Evolutionary conservation across 441 rosid genomes (phyloP), one percentile per base, ranked within the genome.

Genomic region (Macaranga tanarius): DNA sequence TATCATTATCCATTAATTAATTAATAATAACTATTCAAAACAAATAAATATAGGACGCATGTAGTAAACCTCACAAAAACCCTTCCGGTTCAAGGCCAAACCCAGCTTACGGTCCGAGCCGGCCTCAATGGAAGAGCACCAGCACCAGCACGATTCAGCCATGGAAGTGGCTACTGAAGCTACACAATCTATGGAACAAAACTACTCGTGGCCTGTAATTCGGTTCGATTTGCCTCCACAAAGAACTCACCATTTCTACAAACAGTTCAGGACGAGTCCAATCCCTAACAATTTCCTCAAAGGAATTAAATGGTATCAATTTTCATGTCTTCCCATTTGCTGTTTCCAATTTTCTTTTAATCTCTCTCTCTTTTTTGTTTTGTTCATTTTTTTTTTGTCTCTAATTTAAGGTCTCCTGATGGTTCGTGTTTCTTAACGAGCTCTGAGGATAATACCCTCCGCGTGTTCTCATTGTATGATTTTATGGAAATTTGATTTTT

Each of bases 271-370:
- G 74, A 75, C 82, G 19, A 56, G 76, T 75, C 56, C 79, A 61
- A 82, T 77, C 87, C 85, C 88, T 79, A 93, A 93, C 82, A 93
- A 93, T 82, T 93, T 91, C 82, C 87, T 91, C 74, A 89, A 91
- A 83, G 92, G 87, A 82, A 75, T 91, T 73, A 87, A 87, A 85
- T 87, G 98, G 97, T 89, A 70, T 55, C 7, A 12, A n/a, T n/a
- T n/a, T 51, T n/a, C 57, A 52, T 52, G 0, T 12, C 19, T 16
- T 10, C 16, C 10, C 11, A 10, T 13, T 16, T 51, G 15, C 15
- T 10, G 19, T 40, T 10, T 52, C 4, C 28, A n/a, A n/a, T n/a
- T 22, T 28, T 28, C 8, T 45, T 25, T 42, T 51, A 4, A 12
- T 26, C 47, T 9, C 7, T 44, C 23, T 65, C 50, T 62, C 13